Evolutionary conservation across 1,284 basidiomycete species (phyloP).

Genomic region (Sphagnurus paluster): DNA sequence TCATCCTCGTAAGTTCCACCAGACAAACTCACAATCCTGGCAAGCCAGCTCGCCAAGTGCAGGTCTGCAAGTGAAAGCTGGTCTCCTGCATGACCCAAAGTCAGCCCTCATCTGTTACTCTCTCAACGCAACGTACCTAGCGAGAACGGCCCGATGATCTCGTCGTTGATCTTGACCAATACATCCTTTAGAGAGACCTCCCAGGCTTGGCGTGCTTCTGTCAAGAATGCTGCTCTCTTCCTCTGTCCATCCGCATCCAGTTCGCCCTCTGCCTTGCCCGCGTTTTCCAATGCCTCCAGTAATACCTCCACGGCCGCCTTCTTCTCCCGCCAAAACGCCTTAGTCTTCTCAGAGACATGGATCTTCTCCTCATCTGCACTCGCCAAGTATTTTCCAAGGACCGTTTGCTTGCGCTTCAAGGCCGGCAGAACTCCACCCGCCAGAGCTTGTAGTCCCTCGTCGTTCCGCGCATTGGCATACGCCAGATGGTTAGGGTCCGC

Average conservation of each 20-base stretch:
- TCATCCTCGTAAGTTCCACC: conserved; percentile 51
- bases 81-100: conserved; percentile 53
- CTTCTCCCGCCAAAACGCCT: conserved; percentile 56
- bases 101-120: conserved; percentile 28
- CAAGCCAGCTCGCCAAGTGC: conserved; percentile 79
- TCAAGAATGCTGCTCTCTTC: conserved; percentile 54
- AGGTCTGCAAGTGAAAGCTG: conserved; percentile 81
- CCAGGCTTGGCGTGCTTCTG: conserved; percentile 36
- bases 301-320: conserved; percentile 45
- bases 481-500: conserved; percentile 53
- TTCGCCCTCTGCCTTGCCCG: conserved; percentile 41
- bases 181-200: conserved; percentile 32
- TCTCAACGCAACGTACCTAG: conserved; percentile 53
- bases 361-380: conserved; percentile 48
- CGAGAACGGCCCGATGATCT: conserved; percentile 70
- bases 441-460: conserved; percentile 40
- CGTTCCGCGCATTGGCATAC: conserved; percentile 54
- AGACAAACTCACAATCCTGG: conserved; percentile 57
- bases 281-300: conserved; percentile 45
- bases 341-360: conserved; percentile 61
- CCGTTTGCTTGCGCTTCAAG: conserved; percentile 50
- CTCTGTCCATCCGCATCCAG: conserved; percentile 50
- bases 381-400: conserved; percentile 54
- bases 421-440: conserved; percentile 42
- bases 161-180: conserved; percentile 45